Evolutionary conservation across 345 rosid species (phyloP), one percentile per base, ranked within the genome.

Genomic region (Brassica incana): DNA sequence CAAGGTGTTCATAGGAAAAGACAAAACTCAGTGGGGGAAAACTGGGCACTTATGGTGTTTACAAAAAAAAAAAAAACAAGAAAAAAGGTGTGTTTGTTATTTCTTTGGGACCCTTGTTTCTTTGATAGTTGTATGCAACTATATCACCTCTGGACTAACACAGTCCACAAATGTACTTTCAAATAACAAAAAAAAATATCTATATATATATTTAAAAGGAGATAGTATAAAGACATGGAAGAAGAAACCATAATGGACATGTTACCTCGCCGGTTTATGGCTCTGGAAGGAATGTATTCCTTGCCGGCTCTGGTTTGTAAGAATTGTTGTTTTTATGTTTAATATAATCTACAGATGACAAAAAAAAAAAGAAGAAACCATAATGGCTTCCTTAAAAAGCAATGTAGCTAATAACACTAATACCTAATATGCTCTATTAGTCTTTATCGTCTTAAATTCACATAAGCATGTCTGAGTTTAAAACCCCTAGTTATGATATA

Each of bases 21-120:
- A 79, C 82, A 79, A 73, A 79, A 73, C 78, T 73, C 78, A 73
- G 82, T 79, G 23, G 82, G 82, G 78, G 65, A 20, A 78, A 72
- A 72, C 67, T 16, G 16, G 65, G 43, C 82, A 73, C 64, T 78
- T 67, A 79, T 67, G 78, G 43, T 73, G 58, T 43, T 78, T 67
- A 65, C 66, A 48, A 20, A 12, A 54, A 63, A 60, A 36, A 40
- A 65, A 14, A 0, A 63, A 15, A 65, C 3, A 25, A 61, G 33
- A 63, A 30, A 54, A 54, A 65, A 72, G 48, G 36, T 78, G 82
- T 73, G 56, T 59, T 79, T 67, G 65, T 73, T 30, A 79, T 67
- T 73, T 56, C 67, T 72, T 29, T 36, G 77, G 77, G 72, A 58
- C 77, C 81, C 72, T 71, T 65, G 0, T 72, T 29, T 29, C 20